Percentiles rank a stretch among this genome's conserved stretches.
Evolutionary conservation across 345 rosid species (phyloP).

Genomic region (Hypericum perforatum): DNA sequence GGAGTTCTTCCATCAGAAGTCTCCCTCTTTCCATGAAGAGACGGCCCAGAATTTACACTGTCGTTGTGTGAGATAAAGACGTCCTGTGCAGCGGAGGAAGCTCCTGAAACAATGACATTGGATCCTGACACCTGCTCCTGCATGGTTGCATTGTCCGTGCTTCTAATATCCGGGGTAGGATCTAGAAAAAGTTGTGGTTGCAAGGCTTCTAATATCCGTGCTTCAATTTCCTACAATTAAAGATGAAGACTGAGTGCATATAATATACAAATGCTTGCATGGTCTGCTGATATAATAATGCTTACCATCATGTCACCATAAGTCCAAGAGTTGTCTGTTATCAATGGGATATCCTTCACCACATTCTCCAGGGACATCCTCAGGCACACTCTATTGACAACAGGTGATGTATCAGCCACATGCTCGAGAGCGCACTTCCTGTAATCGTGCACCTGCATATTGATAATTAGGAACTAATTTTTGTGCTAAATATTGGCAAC

Average conservation of each 20-base stretch:
- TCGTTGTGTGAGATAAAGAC: conserved; percentile 29
- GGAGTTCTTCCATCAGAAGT: conserved; percentile 61
- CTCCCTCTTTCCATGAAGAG: conserved; percentile 61
- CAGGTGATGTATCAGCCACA: conserved; percentile 39
- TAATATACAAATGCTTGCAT: conserved; percentile 4
- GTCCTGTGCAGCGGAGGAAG: conserved; percentile 60
- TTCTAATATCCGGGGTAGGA: too few relatives aligned
- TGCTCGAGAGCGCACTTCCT: conserved; percentile 44
- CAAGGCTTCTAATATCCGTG: conserved; percentile 81
- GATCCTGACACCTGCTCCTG: conserved; percentile 55
- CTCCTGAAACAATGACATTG: conserved; percentile 34
- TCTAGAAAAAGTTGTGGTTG: conserved; percentile 87
- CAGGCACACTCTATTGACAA: conserved; percentile 52
- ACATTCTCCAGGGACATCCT: conserved; percentile 85
- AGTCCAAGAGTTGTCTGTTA: conserved; percentile 80
- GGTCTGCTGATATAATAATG: not conserved
- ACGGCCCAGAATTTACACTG: conserved; percentile 37
- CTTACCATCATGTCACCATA: conserved; percentile 95
- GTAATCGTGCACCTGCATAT: conserved; percentile 77
- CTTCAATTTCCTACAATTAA: conserved; percentile 74
- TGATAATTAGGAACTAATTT: too few relatives aligned
- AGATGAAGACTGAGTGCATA: conserved; percentile 7
- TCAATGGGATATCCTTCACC: conserved; percentile 77
- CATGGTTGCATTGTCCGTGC: conserved; percentile 51
- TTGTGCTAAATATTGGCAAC: too few relatives aligned